phyloP scores from a whole-genome alignment of 345 rosid species.

The Kernera saxatilis region DNA sequence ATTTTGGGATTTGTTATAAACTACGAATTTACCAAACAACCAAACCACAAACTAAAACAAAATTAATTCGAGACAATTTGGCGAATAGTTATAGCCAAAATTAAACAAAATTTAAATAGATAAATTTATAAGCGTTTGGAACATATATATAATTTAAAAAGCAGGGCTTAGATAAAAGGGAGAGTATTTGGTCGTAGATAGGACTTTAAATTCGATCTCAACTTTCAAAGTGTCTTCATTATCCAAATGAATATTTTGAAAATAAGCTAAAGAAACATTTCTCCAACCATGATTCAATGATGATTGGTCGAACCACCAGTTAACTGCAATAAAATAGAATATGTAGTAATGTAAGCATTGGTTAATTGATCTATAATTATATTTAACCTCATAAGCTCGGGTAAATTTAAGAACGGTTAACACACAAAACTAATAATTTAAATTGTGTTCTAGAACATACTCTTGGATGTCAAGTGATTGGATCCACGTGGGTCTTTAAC shows the following conservation, averaged over 20 bases:
- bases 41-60: too few relatives aligned
- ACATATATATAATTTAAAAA: not conserved
- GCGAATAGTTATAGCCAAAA: too few relatives aligned
- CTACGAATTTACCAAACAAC: too few relatives aligned
- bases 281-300: rapidly evolving
- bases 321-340: not conserved
- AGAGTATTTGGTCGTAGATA: not conserved
- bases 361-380: not conserved
- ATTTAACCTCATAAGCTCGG: too few relatives aligned
- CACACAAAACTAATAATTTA: not conserved
- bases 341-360: not conserved
- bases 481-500: not conserved
- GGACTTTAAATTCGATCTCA: not conserved
- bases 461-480: not conserved
- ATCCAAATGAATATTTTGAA: not conserved
- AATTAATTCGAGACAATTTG: not conserved
- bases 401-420: not conserved
- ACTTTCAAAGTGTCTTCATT: not conserved
- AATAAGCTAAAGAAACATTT: not conserved
- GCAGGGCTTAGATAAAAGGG: not conserved
- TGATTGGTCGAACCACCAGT: rapidly evolving
- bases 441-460: not conserved
- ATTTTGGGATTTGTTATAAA: too few relatives aligned
- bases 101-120: too few relatives aligned
- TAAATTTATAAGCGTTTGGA: not conserved